These are phyloP conservation scores for Boletus sensibilis DNA, from an alignment of 768 basidiomycete genomes.

Conservation along the genomic window DNA sequence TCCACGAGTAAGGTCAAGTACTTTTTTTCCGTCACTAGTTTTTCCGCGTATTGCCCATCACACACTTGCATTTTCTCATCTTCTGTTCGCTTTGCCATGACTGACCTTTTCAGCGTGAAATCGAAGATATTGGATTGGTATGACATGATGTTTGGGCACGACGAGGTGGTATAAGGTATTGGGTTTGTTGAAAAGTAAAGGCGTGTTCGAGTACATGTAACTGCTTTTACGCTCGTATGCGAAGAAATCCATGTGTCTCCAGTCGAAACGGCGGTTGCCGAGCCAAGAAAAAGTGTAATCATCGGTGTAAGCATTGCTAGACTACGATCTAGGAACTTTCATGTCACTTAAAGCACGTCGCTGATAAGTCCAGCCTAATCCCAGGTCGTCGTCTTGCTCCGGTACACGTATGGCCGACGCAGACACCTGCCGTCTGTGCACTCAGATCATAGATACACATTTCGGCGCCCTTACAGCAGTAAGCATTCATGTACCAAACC, in stretches of 20 bases:
- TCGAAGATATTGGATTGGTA: slow-evolving; percentile 1
- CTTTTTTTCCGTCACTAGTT: slow-evolving; percentile 13
- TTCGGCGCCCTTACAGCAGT: slow-evolving; percentile 69
- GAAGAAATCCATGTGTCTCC: not conserved
- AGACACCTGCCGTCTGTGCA: slow-evolving; percentile 59
- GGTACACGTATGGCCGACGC: slow-evolving; percentile 55
- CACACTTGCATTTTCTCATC: not conserved
- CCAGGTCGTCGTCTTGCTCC: not conserved
- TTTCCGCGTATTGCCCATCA: slow-evolving; percentile 1
- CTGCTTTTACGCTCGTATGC: not conserved
- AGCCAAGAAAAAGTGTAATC: not conserved
- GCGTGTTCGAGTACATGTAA: slow-evolving; percentile 13
- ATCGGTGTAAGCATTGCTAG: not conserved
- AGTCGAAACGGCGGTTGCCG: slow-evolving; percentile 8
- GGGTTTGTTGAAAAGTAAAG: slow-evolving; percentile 2
- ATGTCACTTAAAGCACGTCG: slow-evolving; percentile 14
- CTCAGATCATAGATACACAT: slow-evolving; percentile 60
- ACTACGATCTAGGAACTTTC: not conserved
- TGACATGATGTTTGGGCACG: not conserved
- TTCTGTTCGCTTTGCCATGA: slow-evolving; percentile 8
- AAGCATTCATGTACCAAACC: slow-evolving; percentile 24
- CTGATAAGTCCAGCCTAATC: not conserved
- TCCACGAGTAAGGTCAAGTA: slow-evolving; percentile 30
- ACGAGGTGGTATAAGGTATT: not conserved
- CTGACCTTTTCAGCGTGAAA: slow-evolving; percentile 34